Base-by-base conservation (phyloP, 768 basidiomycete genomes). In the Hypholoma sublateritium region DNA sequence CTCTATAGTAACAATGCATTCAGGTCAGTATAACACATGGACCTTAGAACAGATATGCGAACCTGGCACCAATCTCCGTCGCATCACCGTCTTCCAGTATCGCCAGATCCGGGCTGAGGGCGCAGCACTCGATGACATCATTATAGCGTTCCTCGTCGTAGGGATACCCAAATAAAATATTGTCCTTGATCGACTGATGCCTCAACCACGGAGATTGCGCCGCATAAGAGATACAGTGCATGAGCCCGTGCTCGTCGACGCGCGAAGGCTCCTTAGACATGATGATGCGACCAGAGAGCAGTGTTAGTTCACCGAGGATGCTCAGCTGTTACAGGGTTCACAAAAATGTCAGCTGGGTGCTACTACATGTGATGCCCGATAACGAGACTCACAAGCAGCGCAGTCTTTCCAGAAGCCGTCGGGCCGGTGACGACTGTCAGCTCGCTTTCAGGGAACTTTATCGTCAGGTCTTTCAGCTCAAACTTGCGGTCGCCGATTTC, bases 1-100 rank as follows among this genome's bases (percentile, higher is more conserved):
- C 89, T 52, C 85, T 85, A 24, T 25, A 34, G 65, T 25, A 34
- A 66, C 19, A 14, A 8, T 41, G 4, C 28, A 17, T 16, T 22
- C 25, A 13, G 12, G 42, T 44, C 14, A 50, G 12, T 2, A 4
- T 4, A 9, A 1, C 46, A 24, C n/a, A 24, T 13, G 11, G 25
- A 44, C 25, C 50, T 4, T 8, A 35, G 7, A 45, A 47, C 50
- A 55, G 21, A 32, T 49, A 43, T 24, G 66, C 21, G 32, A 12
- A 82, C 78, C 85, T 77, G 13, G 85, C 86, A 13, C 93, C 93
- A 61, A 95, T 91, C 71, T 93, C 89, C 1, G 92, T 94, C 53
- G 72, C 74, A 65, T 93, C 94, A 0, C 96, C 96, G 64, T 95
- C 87, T 55, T 95, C 91, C 1, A 98, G 70, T 11, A 94, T 81